Percentiles rank a stretch among this genome's conserved stretches.
Evolutionary conservation across 148 eudicot genomes (phyloP).

Genomic region (Rhododendron vialii): DNA sequence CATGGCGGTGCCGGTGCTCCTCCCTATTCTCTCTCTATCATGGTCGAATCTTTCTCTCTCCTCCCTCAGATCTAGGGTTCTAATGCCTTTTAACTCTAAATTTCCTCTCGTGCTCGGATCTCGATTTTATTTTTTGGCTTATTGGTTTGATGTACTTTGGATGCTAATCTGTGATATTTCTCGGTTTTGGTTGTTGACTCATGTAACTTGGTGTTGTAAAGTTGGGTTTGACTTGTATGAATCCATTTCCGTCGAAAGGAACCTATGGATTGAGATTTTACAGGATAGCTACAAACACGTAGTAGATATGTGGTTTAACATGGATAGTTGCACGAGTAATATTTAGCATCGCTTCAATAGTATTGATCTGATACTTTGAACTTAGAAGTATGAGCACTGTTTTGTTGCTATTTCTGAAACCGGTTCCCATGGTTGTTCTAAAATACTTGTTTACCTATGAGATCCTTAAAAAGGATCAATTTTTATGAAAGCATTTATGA

Average conservation of each 20-base stretch:
- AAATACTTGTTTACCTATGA: too few relatives aligned
- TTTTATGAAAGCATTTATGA: background rate
- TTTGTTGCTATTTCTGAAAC: background rate
- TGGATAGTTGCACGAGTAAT: background rate
- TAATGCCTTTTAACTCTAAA: background rate
- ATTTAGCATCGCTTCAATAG: background rate
- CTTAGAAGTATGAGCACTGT: background rate
- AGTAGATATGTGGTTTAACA: background rate
- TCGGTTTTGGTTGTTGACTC: background rate
- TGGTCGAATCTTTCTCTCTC: conserved; percentile 34
- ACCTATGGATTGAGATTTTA: background rate
- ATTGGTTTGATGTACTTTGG: background rate
- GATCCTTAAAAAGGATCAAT: background rate
- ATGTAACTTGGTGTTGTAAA: background rate
- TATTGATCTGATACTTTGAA: background rate
- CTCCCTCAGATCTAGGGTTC: conserved; percentile 18
- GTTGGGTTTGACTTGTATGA: background rate
- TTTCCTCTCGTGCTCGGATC: background rate
- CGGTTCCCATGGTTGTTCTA: background rate
- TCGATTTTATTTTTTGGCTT: background rate
- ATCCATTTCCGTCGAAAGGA: background rate
- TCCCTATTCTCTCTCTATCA: conserved; percentile 28
- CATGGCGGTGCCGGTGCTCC: conserved; percentile 43
- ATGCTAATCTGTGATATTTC: background rate
- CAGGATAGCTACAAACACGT: background rate